Percentiles rank a stretch among this genome's conserved stretches.
Conservation (phyloP, 306 rosid species). For the Argentina anserina region DNA sequence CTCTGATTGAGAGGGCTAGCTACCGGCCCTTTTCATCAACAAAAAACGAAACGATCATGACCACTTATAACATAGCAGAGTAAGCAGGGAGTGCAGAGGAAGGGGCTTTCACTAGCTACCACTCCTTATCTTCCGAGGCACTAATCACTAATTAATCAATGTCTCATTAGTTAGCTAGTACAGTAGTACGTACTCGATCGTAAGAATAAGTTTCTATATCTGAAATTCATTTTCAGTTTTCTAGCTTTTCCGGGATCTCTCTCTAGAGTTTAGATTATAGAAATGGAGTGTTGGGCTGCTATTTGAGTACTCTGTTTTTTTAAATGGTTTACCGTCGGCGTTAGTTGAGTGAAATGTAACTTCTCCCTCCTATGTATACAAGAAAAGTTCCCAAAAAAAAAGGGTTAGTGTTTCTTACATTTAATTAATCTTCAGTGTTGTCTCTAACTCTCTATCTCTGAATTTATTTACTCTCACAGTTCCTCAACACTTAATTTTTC, state of each 20-base stretch:
- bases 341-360: conserved; percentile 4
- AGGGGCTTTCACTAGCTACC: conserved; percentile 27
- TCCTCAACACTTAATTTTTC: not conserved
- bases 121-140: not conserved
- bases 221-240: not conserved
- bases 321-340: conserved; percentile 1
- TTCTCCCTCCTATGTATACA: conserved; percentile 38
- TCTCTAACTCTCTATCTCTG: not conserved
- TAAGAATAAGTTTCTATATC: not conserved
- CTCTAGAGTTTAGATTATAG: not conserved
- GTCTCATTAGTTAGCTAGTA: not conserved
- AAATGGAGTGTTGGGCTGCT: conserved; percentile 1
- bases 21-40: not conserved
- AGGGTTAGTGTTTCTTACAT: not conserved
- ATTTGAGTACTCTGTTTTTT: not conserved
- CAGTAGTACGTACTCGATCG: too few relatives aligned
- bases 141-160: not conserved
- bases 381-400: not conserved
- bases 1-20: conserved; percentile 27
- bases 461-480: not conserved
- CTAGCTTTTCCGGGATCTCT: not conserved
- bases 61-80: not conserved
- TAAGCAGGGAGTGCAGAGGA: conserved; percentile 20
- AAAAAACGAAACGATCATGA: not conserved
- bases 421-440: not conserved